phyloP scores from a whole-genome alignment of 2,329 filamentous ascomycete species.

The Cytospora paraplurivora region DNA sequence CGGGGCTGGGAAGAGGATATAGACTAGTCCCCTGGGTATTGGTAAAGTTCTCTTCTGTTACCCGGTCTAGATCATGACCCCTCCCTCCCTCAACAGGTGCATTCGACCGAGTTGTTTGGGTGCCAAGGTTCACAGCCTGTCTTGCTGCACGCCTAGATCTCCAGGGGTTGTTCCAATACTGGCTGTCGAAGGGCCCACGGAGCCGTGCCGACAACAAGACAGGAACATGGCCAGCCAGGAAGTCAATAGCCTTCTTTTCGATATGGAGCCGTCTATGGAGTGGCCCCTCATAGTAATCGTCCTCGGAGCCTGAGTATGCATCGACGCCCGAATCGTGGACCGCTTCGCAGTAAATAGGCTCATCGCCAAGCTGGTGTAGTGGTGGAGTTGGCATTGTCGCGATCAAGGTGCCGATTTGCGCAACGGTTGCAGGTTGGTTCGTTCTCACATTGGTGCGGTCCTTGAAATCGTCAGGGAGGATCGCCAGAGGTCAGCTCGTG shows the following conservation, averaged over 20 bases:
- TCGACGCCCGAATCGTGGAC: constrained; percentile 45
- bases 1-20: constrained; percentile 33
- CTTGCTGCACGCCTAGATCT: constrained; percentile 35
- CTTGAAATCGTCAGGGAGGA: background rate
- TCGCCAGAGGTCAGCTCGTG: background rate
- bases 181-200: constrained; percentile 60
- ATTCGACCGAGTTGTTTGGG: constrained; percentile 33
- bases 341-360: constrained; percentile 52
- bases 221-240: constrained; percentile 57
- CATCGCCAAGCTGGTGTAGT: constrained; percentile 32
- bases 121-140: constrained; percentile 8
- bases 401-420: constrained; percentile 12
- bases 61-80: constrained; percentile 3
- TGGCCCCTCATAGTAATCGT: constrained; percentile 53
- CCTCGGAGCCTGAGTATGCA: constrained; percentile 59
- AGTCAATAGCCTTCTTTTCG: constrained; percentile 61
- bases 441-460: constrained; percentile 9
- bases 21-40: constrained; percentile 26
- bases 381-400: constrained; percentile 16
- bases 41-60: constrained; percentile 7
- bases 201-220: constrained; percentile 62
- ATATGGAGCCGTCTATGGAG: constrained; percentile 54
- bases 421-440: background rate
- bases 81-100: background rate
- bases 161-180: constrained; percentile 58